Base-by-base conservation (phyloP, 192 early-diverging fungal species). In the Coemansia sp. region DNA sequence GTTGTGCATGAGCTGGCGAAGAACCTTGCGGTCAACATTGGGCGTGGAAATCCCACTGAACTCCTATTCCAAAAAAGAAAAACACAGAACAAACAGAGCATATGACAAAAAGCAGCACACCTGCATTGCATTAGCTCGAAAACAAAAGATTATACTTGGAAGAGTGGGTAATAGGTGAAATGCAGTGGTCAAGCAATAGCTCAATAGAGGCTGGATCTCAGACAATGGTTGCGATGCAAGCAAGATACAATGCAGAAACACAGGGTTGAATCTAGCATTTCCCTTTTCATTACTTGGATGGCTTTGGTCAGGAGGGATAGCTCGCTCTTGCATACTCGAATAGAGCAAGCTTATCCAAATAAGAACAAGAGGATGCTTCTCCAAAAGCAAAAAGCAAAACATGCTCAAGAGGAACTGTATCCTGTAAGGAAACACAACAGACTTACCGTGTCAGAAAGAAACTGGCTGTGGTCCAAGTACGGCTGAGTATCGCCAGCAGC, bases 1-100 rank as follows among this genome's bases (percentile, higher is more conserved):
- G 4, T 65, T 32, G 22, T 57, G 55, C 35, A 74, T 48, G 49
- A 48, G 65, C 45, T 70, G 60, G 19, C 74, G 70, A 25, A 73
- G 25, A 15, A 61, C 64, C 56, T 45, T 60, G 52, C 79, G 79
- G 53, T 62, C 64, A 43, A 68, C 79, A 2, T 63, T 62, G 0
- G 79, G 79, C 20, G 79, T 82, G 41, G 74, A 66, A 46, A 76
- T 52, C 20, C 67, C 79, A 41, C 67, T 62, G 13, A 29, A 53
- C 36, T 81, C 74, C 79, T 76, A 81, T 52, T 52, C 1, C 22
- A 52, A 9, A 11, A 9, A 11, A 11, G 0, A 11, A 22, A 52
- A 52, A 20, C 33, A 19, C 1, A 62, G 42, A 46, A 54, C 13
- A 61, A 45, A 34, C 32, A 59, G 34, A 35, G 10, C 23, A 65